These are phyloP conservation scores for Microcyclospora pomicola DNA, from an alignment of 2,329 filamentous ascomycete genomes.

Conservation along the genomic window DNA sequence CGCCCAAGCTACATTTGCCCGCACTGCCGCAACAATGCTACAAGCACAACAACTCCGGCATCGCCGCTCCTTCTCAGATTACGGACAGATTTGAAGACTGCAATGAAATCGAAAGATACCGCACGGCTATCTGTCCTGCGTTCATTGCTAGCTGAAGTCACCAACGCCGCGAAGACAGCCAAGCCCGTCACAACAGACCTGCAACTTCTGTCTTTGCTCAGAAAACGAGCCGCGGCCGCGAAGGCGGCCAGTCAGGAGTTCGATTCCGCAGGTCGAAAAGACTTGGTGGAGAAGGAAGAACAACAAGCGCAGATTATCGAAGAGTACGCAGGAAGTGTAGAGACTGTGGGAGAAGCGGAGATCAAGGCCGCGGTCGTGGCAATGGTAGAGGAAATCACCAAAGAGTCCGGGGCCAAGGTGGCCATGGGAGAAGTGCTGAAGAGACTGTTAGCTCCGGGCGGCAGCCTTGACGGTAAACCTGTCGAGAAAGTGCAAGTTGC, in stretches of 20 bases:
- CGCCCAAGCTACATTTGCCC: constrained; percentile 11
- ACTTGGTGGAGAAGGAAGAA: constrained; percentile 58
- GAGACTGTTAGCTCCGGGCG: constrained; percentile 37
- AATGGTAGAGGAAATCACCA: constrained; percentile 38
- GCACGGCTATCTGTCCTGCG: constrained; percentile 56
- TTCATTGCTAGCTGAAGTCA: constrained; percentile 52
- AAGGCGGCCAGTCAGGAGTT: constrained; percentile 52
- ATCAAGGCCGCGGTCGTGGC: constrained; percentile 40
- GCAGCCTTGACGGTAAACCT: constrained; percentile 47
- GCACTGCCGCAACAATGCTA: constrained; percentile 15
- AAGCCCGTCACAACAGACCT: constrained; percentile 57
- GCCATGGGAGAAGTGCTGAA: constrained; percentile 51
- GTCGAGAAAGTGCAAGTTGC: constrained; percentile 50
- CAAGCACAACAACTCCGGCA: constrained; percentile 15
- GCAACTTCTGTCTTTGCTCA: constrained; percentile 53
- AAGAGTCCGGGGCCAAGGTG: constrained; percentile 31
- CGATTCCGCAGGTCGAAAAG: constrained; percentile 46
- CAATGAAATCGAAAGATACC: constrained; percentile 36
- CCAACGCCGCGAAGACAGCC: constrained; percentile 61
- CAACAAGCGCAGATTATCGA: constrained; percentile 50
- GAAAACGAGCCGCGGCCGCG: constrained; percentile 46
- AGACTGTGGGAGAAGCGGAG: constrained; percentile 45
- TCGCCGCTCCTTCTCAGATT: constrained; percentile 32
- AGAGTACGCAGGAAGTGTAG: constrained; percentile 48
- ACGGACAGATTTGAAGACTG: constrained; percentile 32